Base-by-base conservation (phyloP, 805 yeast genomes). In the Yamadazyma nakazawae region DNA sequence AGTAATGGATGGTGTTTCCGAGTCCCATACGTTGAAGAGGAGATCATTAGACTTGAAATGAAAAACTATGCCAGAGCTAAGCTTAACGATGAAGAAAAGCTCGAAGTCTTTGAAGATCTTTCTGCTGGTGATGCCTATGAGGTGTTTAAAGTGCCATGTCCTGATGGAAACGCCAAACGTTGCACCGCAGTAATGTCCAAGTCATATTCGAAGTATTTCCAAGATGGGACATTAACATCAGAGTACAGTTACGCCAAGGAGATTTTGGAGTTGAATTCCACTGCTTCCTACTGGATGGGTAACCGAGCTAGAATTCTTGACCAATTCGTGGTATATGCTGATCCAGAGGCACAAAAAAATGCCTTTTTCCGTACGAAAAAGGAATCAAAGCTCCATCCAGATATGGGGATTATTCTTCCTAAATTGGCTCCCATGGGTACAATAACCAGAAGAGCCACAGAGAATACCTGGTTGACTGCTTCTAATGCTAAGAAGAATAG, bases 401-500 rank as follows among this genome's bases (percentile, higher is more conserved):
- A 67, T 1, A 56, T 81, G 51, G 96, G 95, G 0, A 71, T 91
- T 42, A 94, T 95, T 26, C 58, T 94, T 13, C 99, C 99, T 1
- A 80, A 81, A 42, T 74, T 92, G 37, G 75, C 88, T 7, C 79
- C 96, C 2, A 94, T 94, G 97, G 99, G 99, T 1, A 95, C 99
- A 0, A 83, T 94, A 7, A 94, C 99, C 0, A 74, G 99, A 55
- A 75, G 99, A 54, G 97, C 98, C 2, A 97, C 94, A 2, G 99
- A 94, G 61, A 89, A 88, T 51, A 89, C 97, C 0, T 94, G 99
- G 99, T 69, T 94, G 31, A 94, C 99, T 0, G 99, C 99, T 0
- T 87, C 97, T 1, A 95, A 95, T 66, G 96, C 96, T 0, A 94
- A 95, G 58, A 71, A 72, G 52, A 79, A 80, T 39, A 72, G 97